phyloP scores from a whole-genome alignment of 2,329 filamentous ascomycete genomes.

The Colletotrichum salicis region DNA sequence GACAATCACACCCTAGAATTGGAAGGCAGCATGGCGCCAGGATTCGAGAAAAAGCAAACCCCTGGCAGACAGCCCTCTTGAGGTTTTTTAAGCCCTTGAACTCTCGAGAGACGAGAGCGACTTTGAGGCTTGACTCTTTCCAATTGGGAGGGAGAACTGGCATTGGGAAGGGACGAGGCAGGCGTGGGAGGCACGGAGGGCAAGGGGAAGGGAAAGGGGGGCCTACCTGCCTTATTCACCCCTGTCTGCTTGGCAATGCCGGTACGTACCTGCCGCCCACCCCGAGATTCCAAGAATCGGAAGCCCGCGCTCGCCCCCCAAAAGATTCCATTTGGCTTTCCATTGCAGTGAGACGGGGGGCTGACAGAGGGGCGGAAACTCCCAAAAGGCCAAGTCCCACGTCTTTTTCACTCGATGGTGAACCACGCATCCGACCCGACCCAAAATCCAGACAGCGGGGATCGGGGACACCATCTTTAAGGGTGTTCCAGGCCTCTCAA shows the following conservation, averaged over 20 bases:
- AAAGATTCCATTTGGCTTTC: not conserved
- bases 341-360: not conserved
- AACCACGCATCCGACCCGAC: conserved; percentile 24
- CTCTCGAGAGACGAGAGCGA: not conserved
- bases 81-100: not conserved
- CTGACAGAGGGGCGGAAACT: not conserved
- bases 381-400: not conserved
- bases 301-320: not conserved
- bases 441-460: conserved; percentile 34
- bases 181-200: not conserved
- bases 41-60: not conserved
- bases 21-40: conserved; percentile 3
- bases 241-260: not conserved
- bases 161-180: not conserved
- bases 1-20: conserved; percentile 16
- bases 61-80: not conserved
- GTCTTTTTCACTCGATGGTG: not conserved
- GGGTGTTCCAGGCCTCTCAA: conserved; percentile 32
- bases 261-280: not conserved
- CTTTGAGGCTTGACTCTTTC: not conserved
- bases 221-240: not conserved
- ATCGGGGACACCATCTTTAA: conserved; percentile 34
- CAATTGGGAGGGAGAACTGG: not conserved
- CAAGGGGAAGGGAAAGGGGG: not conserved
- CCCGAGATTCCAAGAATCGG: conserved; percentile 12